Percentiles rank a stretch among this genome's conserved stretches.
phyloP scores from a whole-genome alignment of 2,329 filamentous ascomycete genomes.

The Aspergillus ruber region DNA sequence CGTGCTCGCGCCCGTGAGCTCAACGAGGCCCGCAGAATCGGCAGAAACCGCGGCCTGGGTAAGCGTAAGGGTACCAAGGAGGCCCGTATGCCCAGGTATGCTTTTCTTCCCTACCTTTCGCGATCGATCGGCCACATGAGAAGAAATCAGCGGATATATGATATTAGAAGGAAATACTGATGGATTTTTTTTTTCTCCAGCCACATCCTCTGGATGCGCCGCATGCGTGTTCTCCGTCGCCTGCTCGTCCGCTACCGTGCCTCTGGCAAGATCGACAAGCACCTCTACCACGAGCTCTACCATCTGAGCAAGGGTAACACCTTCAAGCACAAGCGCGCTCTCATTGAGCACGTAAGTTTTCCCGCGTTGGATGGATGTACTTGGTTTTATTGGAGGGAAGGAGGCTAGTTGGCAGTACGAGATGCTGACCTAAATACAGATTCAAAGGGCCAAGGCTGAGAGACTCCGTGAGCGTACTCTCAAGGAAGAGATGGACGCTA shows the following conservation, averaged over 20 bases:
- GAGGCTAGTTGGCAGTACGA: too few species aligned
- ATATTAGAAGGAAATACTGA: conserved; percentile 10
- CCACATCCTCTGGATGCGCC: conserved; percentile 99
- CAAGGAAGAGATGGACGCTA: conserved; percentile 99
- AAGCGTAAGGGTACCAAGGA: conserved; percentile 99
- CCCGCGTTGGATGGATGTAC: conserved; percentile 2
- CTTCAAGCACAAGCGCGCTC: conserved; percentile 99
- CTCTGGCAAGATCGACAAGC: conserved; percentile 99
- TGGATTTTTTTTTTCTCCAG: conserved; percentile 45
- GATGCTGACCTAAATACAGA: conserved; percentile 51
- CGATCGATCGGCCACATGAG: neutral
- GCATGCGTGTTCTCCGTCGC: conserved; percentile 96
- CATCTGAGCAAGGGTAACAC: conserved; percentile 99
- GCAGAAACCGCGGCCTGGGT: conserved; percentile 98
- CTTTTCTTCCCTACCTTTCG: neutral
- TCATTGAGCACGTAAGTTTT: conserved; percentile 93
- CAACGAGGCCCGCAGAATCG: conserved; percentile 87
- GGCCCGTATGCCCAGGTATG: conserved; percentile 97
- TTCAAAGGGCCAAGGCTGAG: conserved; percentile 99
- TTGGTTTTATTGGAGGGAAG: conserved; percentile 4
- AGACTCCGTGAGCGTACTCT: conserved; percentile 90
- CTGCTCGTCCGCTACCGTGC: conserved; percentile 99
- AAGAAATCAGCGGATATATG: neutral
- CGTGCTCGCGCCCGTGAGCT: conserved; percentile 92
- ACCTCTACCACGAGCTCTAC: conserved; percentile 99